Evolutionary conservation across 768 basidiomycete species (phyloP).

Genomic region (Amanita subjunquillea): DNA sequence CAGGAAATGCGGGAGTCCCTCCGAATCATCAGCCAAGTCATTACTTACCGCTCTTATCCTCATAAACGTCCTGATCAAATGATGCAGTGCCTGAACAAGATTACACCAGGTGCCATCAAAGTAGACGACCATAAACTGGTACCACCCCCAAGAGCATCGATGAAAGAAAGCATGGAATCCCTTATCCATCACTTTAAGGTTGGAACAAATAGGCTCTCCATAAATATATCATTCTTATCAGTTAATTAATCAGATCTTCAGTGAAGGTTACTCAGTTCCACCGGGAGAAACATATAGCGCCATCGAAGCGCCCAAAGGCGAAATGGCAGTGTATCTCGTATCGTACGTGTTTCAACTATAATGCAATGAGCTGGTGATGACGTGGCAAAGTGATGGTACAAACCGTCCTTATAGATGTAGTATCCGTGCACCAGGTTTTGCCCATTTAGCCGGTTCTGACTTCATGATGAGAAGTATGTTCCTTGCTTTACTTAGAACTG

Average conservation of each 20-base stretch:
- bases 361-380: not conserved
- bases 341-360: conserved; percentile 45
- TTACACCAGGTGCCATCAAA: conserved; percentile 85
- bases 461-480: conserved; percentile 93
- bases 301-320: conserved; percentile 97
- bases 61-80: conserved; percentile 3
- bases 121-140: conserved; percentile 97
- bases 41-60: conserved; percentile 8
- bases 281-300: conserved; percentile 94
- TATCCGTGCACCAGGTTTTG: conserved; percentile 94
- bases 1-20: conserved; percentile 97
- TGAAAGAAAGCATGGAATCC: conserved; percentile 99
- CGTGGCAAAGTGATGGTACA: conserved; percentile 62
- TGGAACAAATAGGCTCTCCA: conserved; percentile 2
- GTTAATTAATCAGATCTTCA: conserved; percentile 57
- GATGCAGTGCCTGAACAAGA: conserved; percentile 86
- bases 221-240: not conserved
- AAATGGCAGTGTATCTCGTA: conserved; percentile 98
- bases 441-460: conserved; percentile 91
- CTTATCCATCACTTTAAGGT: conserved; percentile 99
- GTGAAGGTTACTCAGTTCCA: conserved; percentile 94
- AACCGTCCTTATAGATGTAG: conserved; percentile 96
- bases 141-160: conserved; percentile 90
- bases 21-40: conserved; percentile 71
- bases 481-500: conserved; percentile 5